Base-by-base conservation (phyloP, 805 yeast species). In the Yarrowia sp. region DNA sequence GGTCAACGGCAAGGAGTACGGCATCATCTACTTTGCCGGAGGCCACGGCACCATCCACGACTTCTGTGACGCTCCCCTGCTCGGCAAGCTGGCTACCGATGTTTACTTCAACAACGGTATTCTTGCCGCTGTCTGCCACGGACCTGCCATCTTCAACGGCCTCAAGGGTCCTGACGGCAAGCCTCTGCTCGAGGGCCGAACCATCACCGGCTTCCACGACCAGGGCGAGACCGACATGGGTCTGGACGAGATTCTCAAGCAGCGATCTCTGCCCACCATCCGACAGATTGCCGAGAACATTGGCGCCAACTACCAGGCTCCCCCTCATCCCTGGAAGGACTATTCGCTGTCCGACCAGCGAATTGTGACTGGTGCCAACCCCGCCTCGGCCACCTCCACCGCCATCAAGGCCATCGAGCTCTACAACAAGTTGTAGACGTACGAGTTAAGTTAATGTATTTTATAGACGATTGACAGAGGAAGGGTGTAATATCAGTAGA, bases 61-160 rank as follows among this genome's bases (percentile, higher is more conserved):
- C 72, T 85, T 78, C 74, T 86, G 17, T 46, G 76, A 72, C 4
- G 86, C 87, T 17, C 73, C 71, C 8, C 78, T 71, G 21, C 74
- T 85, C 62, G 83, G 81, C 65, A 67, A 71, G 24, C 66, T 83
- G 43, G 86, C 85, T 19, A 73, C 76, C 36, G 73, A 76, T 21
- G 79, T 85, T 61, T 83, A 81, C 71, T 75, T 74, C 40, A 74
- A 80, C 32, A 83, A 82, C 49, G 89, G 88, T 51, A 80, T 84
- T 40, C 80, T 86, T 21, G 74, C 85, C 38, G 88, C 89, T 12
- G 89, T 86, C 10, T 86, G 90, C 73, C 89, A 86, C 68, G 90
- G 88, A 7, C 87, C 88, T n/a, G 79, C 80, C 24, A 78, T 85
- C 67, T 82, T 86, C 67, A 82, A 79, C 22, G 77, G 77, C 48